A percentile compares a stretch with the other conserved stretches of the same genome.
These are phyloP conservation scores for Fusarium proliferatum DNA, from an alignment of 2,329 filamentous ascomycete species.

Conservation along the genomic window DNA sequence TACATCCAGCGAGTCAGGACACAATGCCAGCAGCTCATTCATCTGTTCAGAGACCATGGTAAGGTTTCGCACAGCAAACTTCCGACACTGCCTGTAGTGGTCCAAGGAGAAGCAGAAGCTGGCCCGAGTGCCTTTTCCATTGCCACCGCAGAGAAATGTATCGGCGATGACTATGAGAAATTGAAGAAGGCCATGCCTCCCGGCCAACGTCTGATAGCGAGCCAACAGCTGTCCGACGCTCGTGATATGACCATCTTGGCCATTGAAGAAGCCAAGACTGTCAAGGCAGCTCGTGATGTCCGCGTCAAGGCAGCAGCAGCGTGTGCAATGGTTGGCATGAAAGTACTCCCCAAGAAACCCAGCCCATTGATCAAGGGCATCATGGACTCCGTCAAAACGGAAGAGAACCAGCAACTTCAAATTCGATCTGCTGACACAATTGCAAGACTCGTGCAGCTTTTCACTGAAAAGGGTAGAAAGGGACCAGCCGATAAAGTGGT, in stretches of 20 bases:
- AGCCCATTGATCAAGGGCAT: constrained; percentile 93
- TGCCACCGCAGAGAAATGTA: constrained; percentile 85
- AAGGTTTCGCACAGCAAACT: constrained; percentile 81
- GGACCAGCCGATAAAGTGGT: constrained; percentile 96
- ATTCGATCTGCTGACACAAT: constrained; percentile 87
- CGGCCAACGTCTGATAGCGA: constrained; percentile 85
- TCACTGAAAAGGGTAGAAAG: constrained; percentile 81
- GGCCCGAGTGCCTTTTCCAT: constrained; percentile 94
- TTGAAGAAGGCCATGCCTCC: constrained; percentile 90
- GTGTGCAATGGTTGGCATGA: constrained; percentile 88
- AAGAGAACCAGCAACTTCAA: constrained; percentile 91
- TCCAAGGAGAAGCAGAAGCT: constrained; percentile 92
- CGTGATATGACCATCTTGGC: constrained; percentile 75
- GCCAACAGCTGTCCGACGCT: constrained; percentile 82
- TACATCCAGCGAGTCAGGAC: constrained; percentile 90
- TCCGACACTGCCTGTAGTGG: constrained; percentile 86
- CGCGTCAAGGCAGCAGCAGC: constrained; percentile 89
- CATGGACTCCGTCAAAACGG: constrained; percentile 97
- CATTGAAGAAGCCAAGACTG: constrained; percentile 80
- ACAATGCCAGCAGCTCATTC: constrained; percentile 89
- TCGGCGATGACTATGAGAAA: constrained; percentile 85
- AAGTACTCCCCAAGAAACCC: constrained; percentile 90
- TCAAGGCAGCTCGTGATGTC: constrained; percentile 85
- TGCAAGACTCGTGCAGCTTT: constrained; percentile 84
- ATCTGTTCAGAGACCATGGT: constrained; percentile 90